Evolutionary conservation across 495 filamentous ascomycete species (phyloP), one percentile per base, ranked within the genome.

Genomic region (Xylaria acuta): DNA sequence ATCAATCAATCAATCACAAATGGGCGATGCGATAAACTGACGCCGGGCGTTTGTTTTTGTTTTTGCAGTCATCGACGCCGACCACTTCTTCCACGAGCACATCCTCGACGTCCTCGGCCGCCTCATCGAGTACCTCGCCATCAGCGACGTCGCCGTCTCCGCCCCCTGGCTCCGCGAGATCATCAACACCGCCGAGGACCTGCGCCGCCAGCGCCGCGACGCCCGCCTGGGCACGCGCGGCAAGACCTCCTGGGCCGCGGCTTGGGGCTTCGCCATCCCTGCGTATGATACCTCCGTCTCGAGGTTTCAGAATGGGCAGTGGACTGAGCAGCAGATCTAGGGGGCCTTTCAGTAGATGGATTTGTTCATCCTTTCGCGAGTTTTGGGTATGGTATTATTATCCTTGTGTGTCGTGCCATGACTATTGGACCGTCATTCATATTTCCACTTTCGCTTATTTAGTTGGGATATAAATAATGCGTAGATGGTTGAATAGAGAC

Each of bases 101-200:
- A 58, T 12, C 60, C 60, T 71, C n/a, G 49, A 71, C 51, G 30
- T 16, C 1, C 47, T 65, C n/a, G 1, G 0, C 0, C 27, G 34
- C 5, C n/a, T 71, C 9, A 5, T 71, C 36, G 32, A 14, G 16
- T 2, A 22, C 18, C 22, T n/a, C 20, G 49, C 69, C 9, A 18
- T 9, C 5, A 6, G 5, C 18, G 60, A n/a, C 22, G 25, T 56
- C n/a, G 1, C 45, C 18, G 32, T 65, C 34, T 34, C 62, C 1
- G 43, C 9, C n/a, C 69, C 69, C 16, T 71, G 69, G 69, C 20
- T 71, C 18, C 18, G 30, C 7, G 60, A 71, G 60, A 64, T 71
- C 49, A 6, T 56, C 12, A 14, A 32, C 12, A 32, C 4, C 12
- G 53, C 53, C 51, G 53, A 53, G 0, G 40, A 58, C 36, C 53